phyloP scores from a whole-genome alignment of 805 yeast genomes.

The Sugiyamaella chiloensis region DNA sequence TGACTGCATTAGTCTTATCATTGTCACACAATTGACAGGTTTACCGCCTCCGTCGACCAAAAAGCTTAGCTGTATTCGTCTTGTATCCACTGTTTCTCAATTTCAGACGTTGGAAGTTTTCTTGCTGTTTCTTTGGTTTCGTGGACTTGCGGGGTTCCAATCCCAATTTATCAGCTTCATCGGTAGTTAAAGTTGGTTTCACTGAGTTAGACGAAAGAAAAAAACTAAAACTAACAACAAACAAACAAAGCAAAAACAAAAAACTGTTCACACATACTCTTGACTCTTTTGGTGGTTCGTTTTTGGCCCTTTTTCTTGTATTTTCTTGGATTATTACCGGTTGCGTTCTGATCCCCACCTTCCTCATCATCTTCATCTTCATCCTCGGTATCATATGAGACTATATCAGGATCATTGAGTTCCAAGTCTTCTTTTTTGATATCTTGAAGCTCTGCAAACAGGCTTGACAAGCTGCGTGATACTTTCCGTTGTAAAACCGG shows the following conservation, averaged over 20 bases:
- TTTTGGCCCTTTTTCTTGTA: slow-evolving; percentile 38
- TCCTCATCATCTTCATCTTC: slow-evolving; percentile 15
- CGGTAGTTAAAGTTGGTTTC: background rate
- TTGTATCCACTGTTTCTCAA: slow-evolving; percentile 23
- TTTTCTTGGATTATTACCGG: slow-evolving; percentile 23
- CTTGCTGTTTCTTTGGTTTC: slow-evolving; percentile 22
- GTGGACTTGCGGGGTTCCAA: slow-evolving; percentile 26
- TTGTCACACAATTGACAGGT: background rate
- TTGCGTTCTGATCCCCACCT: slow-evolving; percentile 21
- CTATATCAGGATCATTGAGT: slow-evolving; percentile 22
- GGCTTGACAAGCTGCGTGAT: slow-evolving; percentile 41
- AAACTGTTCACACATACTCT: background rate
- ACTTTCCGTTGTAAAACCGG: slow-evolving; percentile 31
- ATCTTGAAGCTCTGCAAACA: slow-evolving; percentile 46
- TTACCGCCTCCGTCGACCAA: background rate
- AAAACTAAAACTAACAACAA: no score
- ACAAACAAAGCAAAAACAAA: no score
- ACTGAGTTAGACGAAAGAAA: no score
- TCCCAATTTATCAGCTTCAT: slow-evolving; percentile 7
- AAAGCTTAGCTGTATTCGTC: slow-evolving; percentile 12
- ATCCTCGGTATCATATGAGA: slow-evolving; percentile 15
- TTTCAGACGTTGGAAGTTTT: slow-evolving; percentile 24
- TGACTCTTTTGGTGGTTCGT: slow-evolving; percentile 33
- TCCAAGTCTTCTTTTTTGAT: slow-evolving; percentile 24
- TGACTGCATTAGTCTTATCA: no score